Evolutionary conservation across 805 yeast species (phyloP), one percentile per base, ranked within the genome.

Genomic region (Candida alai): DNA sequence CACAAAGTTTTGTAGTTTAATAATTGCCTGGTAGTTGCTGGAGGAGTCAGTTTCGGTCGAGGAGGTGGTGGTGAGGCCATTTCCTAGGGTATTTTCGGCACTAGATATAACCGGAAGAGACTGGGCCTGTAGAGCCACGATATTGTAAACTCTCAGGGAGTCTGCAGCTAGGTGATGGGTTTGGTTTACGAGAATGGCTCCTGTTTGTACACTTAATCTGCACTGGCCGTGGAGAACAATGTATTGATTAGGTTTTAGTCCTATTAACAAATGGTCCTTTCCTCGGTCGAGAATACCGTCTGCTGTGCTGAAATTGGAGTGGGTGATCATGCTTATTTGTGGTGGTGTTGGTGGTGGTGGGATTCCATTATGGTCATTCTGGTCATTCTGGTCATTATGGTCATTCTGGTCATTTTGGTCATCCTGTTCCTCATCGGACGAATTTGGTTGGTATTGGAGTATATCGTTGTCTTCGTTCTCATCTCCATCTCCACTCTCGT

Each of bases 161-260:
- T 13, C 56, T 35, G 43, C 47, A 30, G 37, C 41, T 4, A 48
- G 21, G 19, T 44, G 44, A 42, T 60, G 62, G 3, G 42, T 35
- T 10, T 68, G 61, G 41, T 78, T 76, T 1, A 76, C 39, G 3
- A 53, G 41, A 1, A 73, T 48, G 0, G 72, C 68, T 12, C 84
- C 84, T 33, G 70, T 49, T 39, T 65, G 68, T 0, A 77, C 54
- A 3, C 49, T 48, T 16, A 77, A 32, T 4, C 29, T 45, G 42
- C 62, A 75, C 39, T 68, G 76, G 1, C 84, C 83, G 35, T 60
- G 56, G 1, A 77, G 35, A 24, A 74, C 43, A 3, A 77, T 38
- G 32, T 48, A 60, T 37, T 76, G 76, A 18, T 55, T 52, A 2
- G 51, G 42, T 34, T 62, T 66, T 21, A 77, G 56, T 0, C 75